Evolutionary conservation across 495 filamentous ascomycete species (phyloP).

Genomic region (Lichina pygmaea): DNA sequence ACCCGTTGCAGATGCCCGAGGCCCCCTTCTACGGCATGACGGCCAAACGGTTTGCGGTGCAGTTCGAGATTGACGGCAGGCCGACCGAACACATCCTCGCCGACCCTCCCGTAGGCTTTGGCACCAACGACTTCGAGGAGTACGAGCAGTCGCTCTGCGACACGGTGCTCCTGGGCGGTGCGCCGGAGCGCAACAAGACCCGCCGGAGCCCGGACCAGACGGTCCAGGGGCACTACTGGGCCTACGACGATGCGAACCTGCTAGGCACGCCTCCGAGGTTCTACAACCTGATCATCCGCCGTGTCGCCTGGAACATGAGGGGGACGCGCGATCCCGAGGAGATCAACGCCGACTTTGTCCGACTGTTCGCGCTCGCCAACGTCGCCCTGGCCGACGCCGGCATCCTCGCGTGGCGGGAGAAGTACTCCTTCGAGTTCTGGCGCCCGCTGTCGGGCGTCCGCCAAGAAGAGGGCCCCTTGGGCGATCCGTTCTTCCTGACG

Average conservation of each 20-base stretch:
- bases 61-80: background rate
- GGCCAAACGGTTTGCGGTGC: slow-evolving; percentile 11
- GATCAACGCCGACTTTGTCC: slow-evolving; percentile 14
- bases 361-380: slow-evolving; percentile 11
- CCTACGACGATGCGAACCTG: slow-evolving; percentile 14
- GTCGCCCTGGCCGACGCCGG: slow-evolving; percentile 12
- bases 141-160: slow-evolving; percentile 10
- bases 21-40: background rate
- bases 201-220: slow-evolving; percentile 8
- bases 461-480: slow-evolving; percentile 5
- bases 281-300: slow-evolving; percentile 11
- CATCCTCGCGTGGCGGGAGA: slow-evolving; percentile 13
- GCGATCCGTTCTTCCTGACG: slow-evolving; percentile 12
- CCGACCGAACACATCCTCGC: slow-evolving; percentile 10
- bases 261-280: slow-evolving; percentile 10
- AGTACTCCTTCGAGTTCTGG: slow-evolving; percentile 14
- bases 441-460: slow-evolving; percentile 13
- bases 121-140: slow-evolving; percentile 5
- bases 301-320: slow-evolving; percentile 7
- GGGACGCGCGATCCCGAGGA: slow-evolving; percentile 4
- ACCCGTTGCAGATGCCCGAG: slow-evolving; percentile 5
- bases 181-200: slow-evolving; percentile 7
- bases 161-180: slow-evolving; percentile 9
- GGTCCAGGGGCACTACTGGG: slow-evolving; percentile 11
- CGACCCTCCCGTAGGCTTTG: slow-evolving; percentile 10